These are phyloP conservation scores for Fonsecaea pugnacius DNA, from an alignment of 2,329 filamentous ascomycete species.

Conservation along the genomic window DNA sequence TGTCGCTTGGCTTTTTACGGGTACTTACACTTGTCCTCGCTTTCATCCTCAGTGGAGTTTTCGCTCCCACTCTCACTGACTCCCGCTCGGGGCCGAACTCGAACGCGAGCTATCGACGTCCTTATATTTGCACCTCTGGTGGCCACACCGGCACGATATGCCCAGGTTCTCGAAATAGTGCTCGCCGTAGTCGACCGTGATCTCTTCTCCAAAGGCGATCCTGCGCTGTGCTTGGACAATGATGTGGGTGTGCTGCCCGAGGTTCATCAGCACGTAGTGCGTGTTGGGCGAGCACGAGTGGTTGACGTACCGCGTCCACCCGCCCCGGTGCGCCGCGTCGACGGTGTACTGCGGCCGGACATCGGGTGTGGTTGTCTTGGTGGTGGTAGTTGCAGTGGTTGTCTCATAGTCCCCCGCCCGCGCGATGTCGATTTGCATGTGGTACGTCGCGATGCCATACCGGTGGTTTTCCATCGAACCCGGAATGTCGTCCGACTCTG, in stretches of 20 bases:
- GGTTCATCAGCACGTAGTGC: constrained; percentile 4
- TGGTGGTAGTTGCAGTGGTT: neutral
- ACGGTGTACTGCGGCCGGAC: constrained; percentile 7
- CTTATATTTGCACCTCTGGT: constrained; percentile 13
- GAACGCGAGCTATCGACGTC: neutral
- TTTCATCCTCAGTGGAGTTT: neutral
- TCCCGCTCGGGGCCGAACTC: neutral
- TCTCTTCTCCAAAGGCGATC: constrained; percentile 31
- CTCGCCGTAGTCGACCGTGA: constrained; percentile 32
- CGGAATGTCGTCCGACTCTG: neutral
- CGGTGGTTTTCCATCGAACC: neutral
- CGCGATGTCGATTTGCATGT: neutral
- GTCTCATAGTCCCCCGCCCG: neutral
- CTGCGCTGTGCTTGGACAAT: constrained; percentile 14
- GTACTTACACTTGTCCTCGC: neutral
- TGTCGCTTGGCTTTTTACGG: neutral
- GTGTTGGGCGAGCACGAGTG: constrained; percentile 32
- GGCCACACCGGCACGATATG: constrained; percentile 27
- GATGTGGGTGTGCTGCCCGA: constrained; percentile 20
- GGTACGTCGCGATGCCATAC: constrained; percentile 2
- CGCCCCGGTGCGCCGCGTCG: constrained; percentile 28
- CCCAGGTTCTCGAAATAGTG: constrained; percentile 24
- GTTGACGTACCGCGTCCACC: constrained; percentile 37
- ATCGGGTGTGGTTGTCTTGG: neutral
- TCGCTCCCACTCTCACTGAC: neutral